Base-by-base conservation (phyloP, 1,139 yeast genomes). In the Taiozyma sp. region DNA sequence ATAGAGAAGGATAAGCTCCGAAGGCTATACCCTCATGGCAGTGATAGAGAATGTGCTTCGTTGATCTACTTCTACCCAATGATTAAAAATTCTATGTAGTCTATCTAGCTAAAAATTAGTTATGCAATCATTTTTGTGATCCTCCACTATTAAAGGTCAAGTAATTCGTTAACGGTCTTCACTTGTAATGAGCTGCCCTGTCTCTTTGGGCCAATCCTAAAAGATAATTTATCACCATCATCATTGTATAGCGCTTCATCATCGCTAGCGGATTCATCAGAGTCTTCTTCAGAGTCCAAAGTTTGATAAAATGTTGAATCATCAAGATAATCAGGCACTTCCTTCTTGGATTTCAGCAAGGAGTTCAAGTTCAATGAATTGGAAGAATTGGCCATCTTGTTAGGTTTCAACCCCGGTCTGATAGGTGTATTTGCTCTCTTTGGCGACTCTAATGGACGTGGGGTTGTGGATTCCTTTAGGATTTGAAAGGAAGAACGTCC, bases 171-270 rank as follows among this genome's bases (percentile, higher is more conserved):
- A 51, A 58, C 55, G 22, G 51, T 58, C 40, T 50, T 58, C 50
- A 57, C 43, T 2, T 54, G 52, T 16, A 50, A 45, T 5, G 59
- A 54, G 28, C 57, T 51, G 22, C 48, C 45, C 8, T 51, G 53
- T 34, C 59, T 53, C 44, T 56, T 59, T 24, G 60, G 58, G 1
- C 60, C 59, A 22, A 57, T 58, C 29, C 60, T 49, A 36, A 57
- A 50, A 44, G 59, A 56, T 16, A 58, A 43, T 1, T 59, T 55
- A 27, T 57, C 58, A 19, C 50, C 58, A 8, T 44, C 49, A 24
- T 56, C 59, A 44, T 56, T 56, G 49, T 57, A 57, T 2, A 57
- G 16, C 8, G 30, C 30, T 23, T 28, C 40, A 39, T 41, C 44
- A 13, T 48, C 47, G 32, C 32, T 45, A 13, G 13, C 36, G 14